Base-by-base conservation (phyloP, 2,329 filamentous ascomycete species). In the Scytalidium lignicola region DNA sequence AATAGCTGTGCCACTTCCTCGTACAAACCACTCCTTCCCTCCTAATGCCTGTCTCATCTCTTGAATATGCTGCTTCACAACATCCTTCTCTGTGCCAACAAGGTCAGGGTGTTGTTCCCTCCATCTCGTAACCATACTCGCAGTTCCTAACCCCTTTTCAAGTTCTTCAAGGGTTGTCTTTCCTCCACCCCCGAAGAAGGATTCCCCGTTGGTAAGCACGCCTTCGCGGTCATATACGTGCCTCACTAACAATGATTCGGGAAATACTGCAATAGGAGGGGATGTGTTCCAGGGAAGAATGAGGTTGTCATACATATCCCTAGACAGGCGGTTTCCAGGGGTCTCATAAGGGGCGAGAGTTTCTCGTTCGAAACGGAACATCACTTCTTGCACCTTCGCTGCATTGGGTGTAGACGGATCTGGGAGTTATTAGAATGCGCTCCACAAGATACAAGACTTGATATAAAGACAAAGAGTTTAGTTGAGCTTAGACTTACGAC, bases 271-370 rank as follows among this genome's bases (percentile, higher is more conserved):
- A 1, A 64, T 56, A 1, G 61, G 48, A 1, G 55, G 50, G 2
- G 55, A 54, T 9, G 67, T 32, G 7, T 59, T 60, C 75, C 75
- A 79, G 0, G 74, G 75, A 6, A 78, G 55, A 2, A 52, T 46
- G 0, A 78, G 62, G 5, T 67, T 54, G 3, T 59, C 57, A 52
- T 78, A 79, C 45, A 67, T 57, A 3, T 65, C 57, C 2, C 64
- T 58, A 0, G 65, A 62, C 3, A 74, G 37, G 1, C 51, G 50
- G 47, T 74, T 78, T 0, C 69, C 67, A 0, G 60, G 60, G 2
- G 62, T 45, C 19, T 64, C 62, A 51, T 70, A 73, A 0, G 68
- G 68, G 1, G 22, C 53, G 1, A 77, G 54, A 3, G 65, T 49
- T 1, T 63, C 53, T 3, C 64, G 52, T 45, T 74, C 64, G 3